Evolutionary conservation across 2,329 filamentous ascomycete species (phyloP), one percentile per base, ranked within the genome.

Genomic region (Macrophomina phaseolina): DNA sequence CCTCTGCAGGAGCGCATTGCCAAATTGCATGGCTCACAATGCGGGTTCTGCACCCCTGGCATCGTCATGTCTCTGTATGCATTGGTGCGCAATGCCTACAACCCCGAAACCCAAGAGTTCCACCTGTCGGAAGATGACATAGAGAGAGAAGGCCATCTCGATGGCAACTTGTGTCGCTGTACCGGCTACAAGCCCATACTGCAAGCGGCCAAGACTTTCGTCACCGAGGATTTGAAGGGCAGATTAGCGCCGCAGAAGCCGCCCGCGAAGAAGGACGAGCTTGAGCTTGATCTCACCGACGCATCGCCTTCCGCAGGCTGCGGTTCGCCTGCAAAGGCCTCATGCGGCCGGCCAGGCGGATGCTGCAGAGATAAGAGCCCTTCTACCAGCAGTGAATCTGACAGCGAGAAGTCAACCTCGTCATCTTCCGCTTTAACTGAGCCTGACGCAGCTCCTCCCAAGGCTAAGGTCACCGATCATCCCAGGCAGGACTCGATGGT

Each of bases 31-130:
- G 95, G 95, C 55, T 96, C 92, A 71, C 94, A 98, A 78, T 98
- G 90, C 77, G 89, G 93, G 0, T 98, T 98, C 79, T 98, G 94
- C 76, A 98, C 94, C 0, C 94, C 94, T 5, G 94, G 94, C 1
- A 98, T 98, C 75, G 93, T 98, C 67, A 98, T 98, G 88, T 85
- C 85, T 76, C 80, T 98, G 67, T 98, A 98, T 79, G 94, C 94
- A 2, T 83, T 98, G 46, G 83, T 98, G 42, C 86, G 94, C 67
- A 98, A 98, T 67, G 72, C 77, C 0, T 79, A 78, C 63, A 69
- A 79, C 55, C 70, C 73, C 1, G 76, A 77, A 34, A 76, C 73
- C 4, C 71, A 74, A 34, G 74, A 71, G 63, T 79, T 78, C 51
- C 70, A 70, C 30, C 71, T 79, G 9, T 76, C 73, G 53, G 74